Evolutionary conservation across 2,329 filamentous ascomycete species (phyloP).

Genomic region (Diaporthe sp.): DNA sequence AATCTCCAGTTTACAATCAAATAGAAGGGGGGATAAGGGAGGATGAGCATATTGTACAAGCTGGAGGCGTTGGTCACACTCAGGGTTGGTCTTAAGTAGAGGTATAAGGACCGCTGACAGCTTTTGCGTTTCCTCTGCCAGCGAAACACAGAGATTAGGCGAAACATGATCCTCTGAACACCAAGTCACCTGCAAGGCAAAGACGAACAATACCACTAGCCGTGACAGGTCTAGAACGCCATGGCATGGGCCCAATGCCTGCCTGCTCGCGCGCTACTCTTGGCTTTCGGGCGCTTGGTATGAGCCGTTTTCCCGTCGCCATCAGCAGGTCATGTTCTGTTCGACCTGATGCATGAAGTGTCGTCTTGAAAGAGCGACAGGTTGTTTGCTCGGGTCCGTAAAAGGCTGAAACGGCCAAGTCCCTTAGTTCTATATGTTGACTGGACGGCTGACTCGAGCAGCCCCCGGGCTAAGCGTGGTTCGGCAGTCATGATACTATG

Average conservation of each 20-base stretch:
- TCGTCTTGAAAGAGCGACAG: neutral
- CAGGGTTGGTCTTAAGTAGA: neutral
- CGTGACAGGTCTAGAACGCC: neutral
- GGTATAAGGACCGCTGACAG: neutral
- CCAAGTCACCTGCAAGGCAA: neutral
- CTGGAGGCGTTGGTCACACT: too few species aligned
- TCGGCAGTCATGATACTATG: neutral
- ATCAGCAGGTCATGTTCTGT: neutral
- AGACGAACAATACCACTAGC: neutral
- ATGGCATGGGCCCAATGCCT: neutral
- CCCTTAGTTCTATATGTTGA: neutral
- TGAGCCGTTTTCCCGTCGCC: neutral
- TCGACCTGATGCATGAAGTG: neutral
- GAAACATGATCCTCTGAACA: neutral
- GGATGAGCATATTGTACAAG: neutral
- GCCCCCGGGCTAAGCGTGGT: neutral
- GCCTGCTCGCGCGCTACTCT: neutral
- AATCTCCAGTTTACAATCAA: neutral
- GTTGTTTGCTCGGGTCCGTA: neutral
- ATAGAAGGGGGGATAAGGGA: too few species aligned
- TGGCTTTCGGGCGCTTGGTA: slow-evolving; percentile 3
- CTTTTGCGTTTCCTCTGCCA: neutral
- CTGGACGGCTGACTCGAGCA: neutral
- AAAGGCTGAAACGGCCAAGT: slow-evolving; percentile 22
- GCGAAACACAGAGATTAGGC: neutral